phyloP scores from a whole-genome alignment of 495 filamentous ascomycete species.

The Penicillium parvum region DNA sequence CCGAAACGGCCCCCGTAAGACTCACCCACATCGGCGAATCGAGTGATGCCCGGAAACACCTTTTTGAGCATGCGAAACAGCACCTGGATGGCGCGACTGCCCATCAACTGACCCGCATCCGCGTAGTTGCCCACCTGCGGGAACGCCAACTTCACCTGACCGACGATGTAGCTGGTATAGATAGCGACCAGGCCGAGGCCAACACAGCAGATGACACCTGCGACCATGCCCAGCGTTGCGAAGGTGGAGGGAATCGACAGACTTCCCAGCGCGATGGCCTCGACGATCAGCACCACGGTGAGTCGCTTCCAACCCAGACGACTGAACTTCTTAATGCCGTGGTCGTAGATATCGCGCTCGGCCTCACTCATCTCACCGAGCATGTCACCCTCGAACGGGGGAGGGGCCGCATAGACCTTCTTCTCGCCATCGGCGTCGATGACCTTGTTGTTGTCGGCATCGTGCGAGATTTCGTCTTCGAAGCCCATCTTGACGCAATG shows the following conservation, averaged over 20 bases:
- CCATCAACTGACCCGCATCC: constrained; percentile 61
- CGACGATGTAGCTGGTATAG: constrained; percentile 69
- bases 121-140: constrained; percentile 63
- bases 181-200: constrained; percentile 59
- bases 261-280: constrained; percentile 60
- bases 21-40: constrained; percentile 62
- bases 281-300: constrained; percentile 52
- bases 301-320: constrained; percentile 39
- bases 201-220: constrained; percentile 49
- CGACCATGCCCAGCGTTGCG: constrained; percentile 59
- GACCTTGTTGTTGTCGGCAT: constrained; percentile 19
- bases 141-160: constrained; percentile 63
- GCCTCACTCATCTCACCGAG: constrained; percentile 32
- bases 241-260: constrained; percentile 56
- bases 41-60: constrained; percentile 56
- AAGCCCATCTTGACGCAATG: constrained; percentile 19
- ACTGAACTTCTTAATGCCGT: constrained; percentile 29
- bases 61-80: constrained; percentile 48
- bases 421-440: constrained; percentile 18
- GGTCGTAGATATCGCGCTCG: constrained; percentile 25
- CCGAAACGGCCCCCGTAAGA: constrained; percentile 59
- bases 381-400: constrained; percentile 25
- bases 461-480: constrained; percentile 23
- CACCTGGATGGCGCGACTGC: constrained; percentile 36
- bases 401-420: constrained; percentile 15